Evolutionary conservation across 345 rosid species (phyloP).

Genomic region (Rhodamnia rubescens): DNA sequence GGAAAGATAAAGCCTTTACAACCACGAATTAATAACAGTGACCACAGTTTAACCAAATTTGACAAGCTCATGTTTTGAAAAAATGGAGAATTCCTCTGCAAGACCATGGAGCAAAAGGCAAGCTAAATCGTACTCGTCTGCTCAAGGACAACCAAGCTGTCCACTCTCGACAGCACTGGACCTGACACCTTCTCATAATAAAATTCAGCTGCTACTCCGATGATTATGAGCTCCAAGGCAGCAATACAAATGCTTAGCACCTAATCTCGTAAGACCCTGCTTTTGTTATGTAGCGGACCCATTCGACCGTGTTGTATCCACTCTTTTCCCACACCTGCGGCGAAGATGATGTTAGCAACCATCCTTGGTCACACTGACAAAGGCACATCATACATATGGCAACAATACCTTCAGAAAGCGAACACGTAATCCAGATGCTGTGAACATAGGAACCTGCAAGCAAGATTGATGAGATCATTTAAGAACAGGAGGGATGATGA

Average conservation of each 20-base stretch:
- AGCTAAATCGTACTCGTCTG: background rate
- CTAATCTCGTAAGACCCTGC: conserved; percentile 98
- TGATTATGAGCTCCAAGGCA: background rate
- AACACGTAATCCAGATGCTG: conserved; percentile 96
- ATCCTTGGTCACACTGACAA: background rate
- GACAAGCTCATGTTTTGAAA: background rate
- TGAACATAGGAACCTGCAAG: conserved; percentile 94
- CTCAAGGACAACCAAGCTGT: background rate
- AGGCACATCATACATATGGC: background rate
- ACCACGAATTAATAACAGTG: background rate
- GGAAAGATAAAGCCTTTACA: background rate
- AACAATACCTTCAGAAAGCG: conserved; percentile 79
- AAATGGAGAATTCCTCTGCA: background rate
- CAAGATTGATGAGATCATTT: background rate
- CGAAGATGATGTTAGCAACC: background rate
- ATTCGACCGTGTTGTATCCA: conserved; percentile 95
- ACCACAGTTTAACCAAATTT: background rate
- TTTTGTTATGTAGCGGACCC: conserved; percentile 96
- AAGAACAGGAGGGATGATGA: background rate
- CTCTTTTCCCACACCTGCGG: conserved; percentile 98
- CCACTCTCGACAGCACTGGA: background rate
- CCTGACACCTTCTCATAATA: background rate
- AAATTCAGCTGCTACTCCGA: background rate
- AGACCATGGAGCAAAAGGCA: background rate
- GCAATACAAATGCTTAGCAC: conserved; percentile 37